Percentiles rank a stretch among this genome's conserved stretches.
Evolutionary conservation across 2,329 filamentous ascomycete species (phyloP).

Genomic region (Alternaria consortialis): DNA sequence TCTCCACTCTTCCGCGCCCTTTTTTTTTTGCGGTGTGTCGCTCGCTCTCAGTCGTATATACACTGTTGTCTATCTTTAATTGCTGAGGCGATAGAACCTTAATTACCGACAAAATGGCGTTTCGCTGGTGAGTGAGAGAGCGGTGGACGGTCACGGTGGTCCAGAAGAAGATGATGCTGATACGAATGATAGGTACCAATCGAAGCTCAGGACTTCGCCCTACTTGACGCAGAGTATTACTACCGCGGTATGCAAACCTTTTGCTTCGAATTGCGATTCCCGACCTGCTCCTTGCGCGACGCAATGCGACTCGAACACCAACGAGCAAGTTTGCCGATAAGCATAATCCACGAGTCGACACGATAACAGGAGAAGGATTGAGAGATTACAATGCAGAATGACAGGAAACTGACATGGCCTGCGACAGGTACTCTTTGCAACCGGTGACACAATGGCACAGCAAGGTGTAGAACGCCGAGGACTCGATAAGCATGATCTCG

Average conservation of each 20-base stretch:
- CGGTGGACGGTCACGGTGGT: neutral
- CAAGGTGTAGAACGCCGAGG: slow-evolving; percentile 87
- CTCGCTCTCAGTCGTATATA: neutral
- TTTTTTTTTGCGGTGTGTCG: neutral
- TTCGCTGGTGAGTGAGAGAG: slow-evolving; percentile 14
- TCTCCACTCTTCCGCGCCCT: slow-evolving; percentile 11
- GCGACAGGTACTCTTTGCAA: slow-evolving; percentile 80
- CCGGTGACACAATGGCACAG: slow-evolving; percentile 90
- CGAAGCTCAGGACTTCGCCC: slow-evolving; percentile 79
- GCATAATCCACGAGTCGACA: neutral
- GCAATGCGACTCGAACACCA: neutral
- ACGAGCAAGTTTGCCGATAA: neutral
- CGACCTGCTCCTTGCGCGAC: neutral
- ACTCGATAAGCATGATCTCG: slow-evolving; percentile 73
- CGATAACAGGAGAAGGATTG: neutral
- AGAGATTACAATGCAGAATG: neutral
- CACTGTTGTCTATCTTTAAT: neutral
- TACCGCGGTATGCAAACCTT: slow-evolving; percentile 67
- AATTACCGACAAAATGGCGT: slow-evolving; percentile 17
- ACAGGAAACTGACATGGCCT: slow-evolving; percentile 5
- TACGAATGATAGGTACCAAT: slow-evolving; percentile 78
- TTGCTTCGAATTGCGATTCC: neutral
- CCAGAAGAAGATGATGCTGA: neutral
- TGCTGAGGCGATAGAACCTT: neutral
- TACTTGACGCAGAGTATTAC: slow-evolving; percentile 91